Base-by-base conservation (phyloP, 177 flowering plant genomes). In the Tripterygium wilfordii region DNA sequence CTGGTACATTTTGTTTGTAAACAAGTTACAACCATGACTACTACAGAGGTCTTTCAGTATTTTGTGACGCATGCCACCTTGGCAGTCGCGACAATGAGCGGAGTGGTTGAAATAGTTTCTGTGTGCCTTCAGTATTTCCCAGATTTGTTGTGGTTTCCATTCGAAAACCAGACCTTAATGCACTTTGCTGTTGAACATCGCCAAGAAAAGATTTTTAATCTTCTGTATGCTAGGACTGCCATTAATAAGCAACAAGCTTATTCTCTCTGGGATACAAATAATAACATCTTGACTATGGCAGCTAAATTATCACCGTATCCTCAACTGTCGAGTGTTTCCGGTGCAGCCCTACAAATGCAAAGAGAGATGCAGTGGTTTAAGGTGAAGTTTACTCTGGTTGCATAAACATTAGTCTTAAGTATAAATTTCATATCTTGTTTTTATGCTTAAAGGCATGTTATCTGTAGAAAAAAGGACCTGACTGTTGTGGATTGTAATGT, bases 401-500 rank as follows among this genome's bases (percentile, higher is more conserved):
- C n/a, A n/a, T n/a, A n/a, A n/a, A n/a, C n/a, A n/a, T n/a, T n/a
- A n/a, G 7, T 23, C 25, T 1, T 42, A 8, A 8, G 19, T 36
- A 10, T 13, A n/a, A 16, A 10, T 6, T 4, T 18, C 3, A 5
- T 19, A 22, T 3, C 15, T 5, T 8, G n/a, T n/a, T n/a, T n/a
- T n/a, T n/a, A n/a, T n/a, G n/a, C n/a, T n/a, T n/a, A n/a, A n/a
- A n/a, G n/a, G n/a, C n/a, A n/a, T n/a, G n/a, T n/a, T n/a, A n/a
- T n/a, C n/a, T n/a, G n/a, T n/a, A 8, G 22, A 18, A 1, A 25
- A 9, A 18, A 22, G 25, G 3, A 18, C 45, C 32, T 56, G 10
- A 36, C 52, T n/a, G 52, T 63, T 10, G 54, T 63, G 2, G 57
- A 57, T 4, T n/a, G n/a, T n/a, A n/a, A 19, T 62, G 1, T 44